Evolutionary conservation across 73 alveolate genomes (phyloP), one percentile per base, ranked within the genome.

Genomic region (Paramecium octaurelia): DNA sequence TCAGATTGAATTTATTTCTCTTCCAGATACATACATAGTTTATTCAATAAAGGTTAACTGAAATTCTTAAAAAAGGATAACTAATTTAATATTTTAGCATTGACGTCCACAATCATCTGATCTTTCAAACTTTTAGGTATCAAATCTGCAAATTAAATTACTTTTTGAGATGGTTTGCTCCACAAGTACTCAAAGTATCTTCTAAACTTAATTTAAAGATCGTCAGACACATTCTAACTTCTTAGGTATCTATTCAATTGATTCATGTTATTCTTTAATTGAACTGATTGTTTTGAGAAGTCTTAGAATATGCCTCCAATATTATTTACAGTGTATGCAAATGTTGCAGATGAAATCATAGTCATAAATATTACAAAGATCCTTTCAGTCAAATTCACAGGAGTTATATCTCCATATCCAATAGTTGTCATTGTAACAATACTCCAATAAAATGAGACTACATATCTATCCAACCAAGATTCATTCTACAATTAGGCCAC

Each of bases 361-460:
- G 93, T 92, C 58, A 92, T 58, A 20, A 86, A 64, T 4, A 92
- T 86, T 50, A 73, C 94, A 92, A 58, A 92, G 21, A 88, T 40
- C 27, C 93, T 86, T 68, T 92, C 95, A 18, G 92, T 86, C 24
- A 71, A 43, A 27, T 77, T 92, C 6, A 85, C 64, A 38, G 95
- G 95, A 7, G 92, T 71, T 8, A 92, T 80, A 85, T 92, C 95
- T 20, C 95, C 95, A 60, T 92, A 92, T 7, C 95, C 95, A 50
- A 68, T 40, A 8, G 85, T 91, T 31, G 94, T 88, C 87, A 88
- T 42, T 8, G 94, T 88, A 7, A 42, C 91, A 4, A 88, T 69
- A 31, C 92, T 48, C 95, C 95, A 91, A 77, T 91, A 91, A 80
- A 91, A 89, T 31, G 95, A 91, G 8, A 85, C 54, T 6, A 80